These are phyloP conservation scores for Yamadazyma ubonensis DNA, from an alignment of 805 yeast genomes.

Conservation along the genomic window DNA sequence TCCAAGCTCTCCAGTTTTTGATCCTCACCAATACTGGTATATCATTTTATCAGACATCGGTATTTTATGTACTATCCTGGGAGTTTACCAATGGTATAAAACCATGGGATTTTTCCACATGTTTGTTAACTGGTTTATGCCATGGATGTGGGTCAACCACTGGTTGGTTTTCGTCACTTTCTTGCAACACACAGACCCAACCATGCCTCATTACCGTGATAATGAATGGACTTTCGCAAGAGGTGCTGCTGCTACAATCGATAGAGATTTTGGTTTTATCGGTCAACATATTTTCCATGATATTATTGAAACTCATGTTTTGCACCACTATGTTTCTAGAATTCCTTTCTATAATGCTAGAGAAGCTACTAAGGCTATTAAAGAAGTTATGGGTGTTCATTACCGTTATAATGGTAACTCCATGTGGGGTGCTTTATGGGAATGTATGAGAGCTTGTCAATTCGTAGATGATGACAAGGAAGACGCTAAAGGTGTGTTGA, in stretches of 20 bases:
- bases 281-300: conserved; percentile 59
- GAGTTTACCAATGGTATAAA: conserved; percentile 53
- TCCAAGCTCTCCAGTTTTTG: conserved; percentile 56
- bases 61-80: conserved; percentile 41
- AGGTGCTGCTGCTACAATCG: conserved; percentile 68
- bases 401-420: conserved; percentile 50
- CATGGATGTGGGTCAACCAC: conserved; percentile 60
- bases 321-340: conserved; percentile 55
- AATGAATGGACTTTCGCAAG: conserved; percentile 62
- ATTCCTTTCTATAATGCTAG: conserved; percentile 57
- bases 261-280: conserved; percentile 58
- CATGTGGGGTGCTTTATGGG: conserved; percentile 61
- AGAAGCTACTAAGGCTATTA: conserved; percentile 52
- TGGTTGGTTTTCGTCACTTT: conserved; percentile 65
- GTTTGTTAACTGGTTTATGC: conserved; percentile 55
- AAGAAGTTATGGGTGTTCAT: conserved; percentile 52
- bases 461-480: conserved; percentile 58
- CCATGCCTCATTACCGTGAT: conserved; percentile 58
- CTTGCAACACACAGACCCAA: conserved; percentile 61
- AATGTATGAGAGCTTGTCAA: conserved; percentile 61
- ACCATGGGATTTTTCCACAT: conserved; percentile 49
- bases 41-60: conserved; percentile 58
- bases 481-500: conserved; percentile 49
- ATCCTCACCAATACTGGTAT: conserved; percentile 53
- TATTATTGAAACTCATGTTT: conserved; percentile 57